A percentile compares a stretch with the other conserved stretches of the same genome.
phyloP scores from a whole-genome alignment of 768 basidiomycete genomes.

The Cantharellus cinnabarinus region DNA sequence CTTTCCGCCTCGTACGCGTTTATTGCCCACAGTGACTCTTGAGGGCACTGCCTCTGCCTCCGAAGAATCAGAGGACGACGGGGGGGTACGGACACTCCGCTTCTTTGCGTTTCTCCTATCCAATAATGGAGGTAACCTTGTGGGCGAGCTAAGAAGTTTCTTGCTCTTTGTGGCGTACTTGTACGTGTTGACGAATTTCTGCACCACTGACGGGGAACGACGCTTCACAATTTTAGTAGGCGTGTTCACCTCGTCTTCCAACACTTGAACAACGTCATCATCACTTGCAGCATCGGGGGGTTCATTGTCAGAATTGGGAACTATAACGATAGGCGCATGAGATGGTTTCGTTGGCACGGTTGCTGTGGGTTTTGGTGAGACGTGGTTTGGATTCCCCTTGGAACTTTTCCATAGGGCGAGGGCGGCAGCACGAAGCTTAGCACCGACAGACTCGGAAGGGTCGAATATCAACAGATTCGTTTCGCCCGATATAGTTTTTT shows the following conservation, averaged over 20 bases:
- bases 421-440: not conserved
- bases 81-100: not conserved
- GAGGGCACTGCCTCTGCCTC: not conserved
- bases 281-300: not conserved
- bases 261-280: not conserved
- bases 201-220: no score
- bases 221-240: no score
- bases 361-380: not conserved
- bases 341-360: not conserved
- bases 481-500: conserved; percentile 34
- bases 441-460: conserved; percentile 26
- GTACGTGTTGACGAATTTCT: not conserved
- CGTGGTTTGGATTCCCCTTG: not conserved
- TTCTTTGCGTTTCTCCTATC: not conserved
- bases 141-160: not conserved
- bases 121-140: not conserved
- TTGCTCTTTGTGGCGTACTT: not conserved
- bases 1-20: not conserved
- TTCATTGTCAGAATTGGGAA: not conserved
- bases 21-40: not conserved
- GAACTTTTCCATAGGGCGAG: not conserved
- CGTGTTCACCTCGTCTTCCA: not conserved
- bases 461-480: conserved; percentile 59
- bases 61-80: not conserved
- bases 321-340: not conserved